phyloP scores from a whole-genome alignment of 164 flowering plant species.

The Aristolochia fimbriata region DNA sequence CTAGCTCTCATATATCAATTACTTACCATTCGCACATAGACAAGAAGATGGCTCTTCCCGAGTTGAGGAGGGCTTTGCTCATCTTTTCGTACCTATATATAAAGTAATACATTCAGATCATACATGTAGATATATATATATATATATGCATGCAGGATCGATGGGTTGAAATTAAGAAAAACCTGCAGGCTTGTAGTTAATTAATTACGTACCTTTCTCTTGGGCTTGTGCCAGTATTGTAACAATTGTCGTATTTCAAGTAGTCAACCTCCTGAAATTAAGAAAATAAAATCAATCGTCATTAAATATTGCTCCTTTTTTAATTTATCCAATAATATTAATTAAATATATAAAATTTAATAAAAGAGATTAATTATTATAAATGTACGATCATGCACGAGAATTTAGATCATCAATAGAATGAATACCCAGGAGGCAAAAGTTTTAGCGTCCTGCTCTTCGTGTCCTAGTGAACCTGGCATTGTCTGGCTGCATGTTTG shows the following conservation, averaged over 20 bases:
- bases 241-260: constrained; percentile 61
- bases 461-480: constrained; percentile 66
- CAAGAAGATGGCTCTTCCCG: constrained; percentile 56
- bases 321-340: too few species aligned
- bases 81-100: constrained; percentile 45
- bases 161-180: too few species aligned
- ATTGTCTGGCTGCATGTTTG: constrained; percentile 46
- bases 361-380: too few species aligned
- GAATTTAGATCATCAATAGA: neutral
- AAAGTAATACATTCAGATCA: too few species aligned
- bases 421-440: constrained; percentile 50
- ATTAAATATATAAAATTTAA: too few species aligned
- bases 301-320: too few species aligned
- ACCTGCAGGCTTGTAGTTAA: too few species aligned
- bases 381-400: neutral
- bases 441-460: constrained; percentile 62
- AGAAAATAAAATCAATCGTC: too few species aligned
- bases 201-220: constrained; percentile 34
- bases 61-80: constrained; percentile 50
- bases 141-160: too few species aligned
- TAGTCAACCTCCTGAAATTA: constrained; percentile 53
- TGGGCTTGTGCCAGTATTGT: constrained; percentile 24
- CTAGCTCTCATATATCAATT: too few species aligned
- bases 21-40: constrained; percentile 74
- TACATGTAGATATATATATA: too few species aligned